Conservation (phyloP, 768 basidiomycete species). For the Phaeolepiota aurea region DNA sequence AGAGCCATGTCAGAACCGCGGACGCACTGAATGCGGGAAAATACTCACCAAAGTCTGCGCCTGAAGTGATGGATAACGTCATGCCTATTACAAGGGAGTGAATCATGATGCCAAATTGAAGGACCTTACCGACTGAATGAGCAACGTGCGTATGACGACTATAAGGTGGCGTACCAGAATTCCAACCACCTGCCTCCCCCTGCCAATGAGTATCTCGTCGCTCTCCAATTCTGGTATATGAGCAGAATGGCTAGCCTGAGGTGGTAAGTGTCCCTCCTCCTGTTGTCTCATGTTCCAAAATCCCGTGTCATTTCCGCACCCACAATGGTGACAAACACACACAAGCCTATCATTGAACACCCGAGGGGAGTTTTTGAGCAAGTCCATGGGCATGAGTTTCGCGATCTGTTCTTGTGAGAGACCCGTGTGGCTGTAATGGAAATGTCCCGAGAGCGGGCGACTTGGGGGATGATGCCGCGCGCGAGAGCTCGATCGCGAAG, state of each 20-base stretch:
- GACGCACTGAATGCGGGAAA: neutral
- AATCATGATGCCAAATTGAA: constrained; percentile 83
- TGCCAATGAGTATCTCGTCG: constrained; percentile 27
- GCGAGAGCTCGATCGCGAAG: constrained; percentile 7
- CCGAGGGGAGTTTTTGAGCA: constrained; percentile 1
- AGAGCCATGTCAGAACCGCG: neutral
- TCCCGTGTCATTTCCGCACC: too few relatives aligned
- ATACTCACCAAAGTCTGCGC: constrained; percentile 61
- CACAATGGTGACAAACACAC: too few relatives aligned
- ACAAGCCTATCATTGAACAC: too few relatives aligned
- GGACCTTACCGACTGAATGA: constrained; percentile 33
- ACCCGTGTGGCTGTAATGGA: neutral
- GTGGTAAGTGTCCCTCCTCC: constrained; percentile 5
- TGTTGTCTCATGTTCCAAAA: neutral
- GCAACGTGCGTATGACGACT: neutral
- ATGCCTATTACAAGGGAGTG: constrained; percentile 76
- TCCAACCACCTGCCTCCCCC: constrained; percentile 62
- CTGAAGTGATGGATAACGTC: constrained; percentile 62
- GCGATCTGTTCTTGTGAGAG: neutral
- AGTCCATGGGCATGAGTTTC: neutral
- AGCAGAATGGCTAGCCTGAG: too few relatives aligned
- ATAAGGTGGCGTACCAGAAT: constrained; percentile 45
- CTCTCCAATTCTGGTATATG: constrained; percentile 6
- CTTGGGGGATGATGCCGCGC: constrained; percentile 6
- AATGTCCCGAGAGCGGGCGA: neutral